A percentile compares a stretch with the other conserved stretches of the same genome.
Conservation (phyloP, 768 basidiomycete genomes). For the Suillus alpinus region DNA sequence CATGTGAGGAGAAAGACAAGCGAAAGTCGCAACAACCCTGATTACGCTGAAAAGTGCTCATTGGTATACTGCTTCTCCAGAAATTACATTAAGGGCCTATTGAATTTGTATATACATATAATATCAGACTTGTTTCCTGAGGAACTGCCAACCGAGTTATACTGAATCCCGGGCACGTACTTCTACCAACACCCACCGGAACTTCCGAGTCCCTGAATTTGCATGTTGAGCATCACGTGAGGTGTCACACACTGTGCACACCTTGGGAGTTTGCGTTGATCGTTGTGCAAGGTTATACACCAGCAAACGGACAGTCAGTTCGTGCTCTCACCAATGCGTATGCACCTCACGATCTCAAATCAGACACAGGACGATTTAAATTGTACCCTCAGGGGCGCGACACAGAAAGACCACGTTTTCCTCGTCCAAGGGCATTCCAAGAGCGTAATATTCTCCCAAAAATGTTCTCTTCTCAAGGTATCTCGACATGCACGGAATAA, state of each 20-base stretch:
- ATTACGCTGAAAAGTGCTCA: not conserved
- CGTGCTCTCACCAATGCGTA: conserved; percentile 3
- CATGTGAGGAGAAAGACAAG: conserved; percentile 41
- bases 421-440: conserved; percentile 23
- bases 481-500: conserved; percentile 13
- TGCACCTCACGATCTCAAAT: conserved; percentile 35
- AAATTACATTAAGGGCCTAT: not conserved
- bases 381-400: conserved; percentile 13
- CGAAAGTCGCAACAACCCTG: no score
- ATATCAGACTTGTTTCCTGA: not conserved
- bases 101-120: not conserved
- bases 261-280: not conserved
- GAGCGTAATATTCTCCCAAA: conserved; percentile 19
- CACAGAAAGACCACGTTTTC: conserved; percentile 8
- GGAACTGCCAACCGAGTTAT: not conserved
- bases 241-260: not conserved
- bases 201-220: not conserved
- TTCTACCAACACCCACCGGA: not conserved
- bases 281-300: not conserved
- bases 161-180: not conserved
- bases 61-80: not conserved
- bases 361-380: conserved; percentile 31
- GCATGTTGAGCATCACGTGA: not conserved
- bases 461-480: conserved; percentile 15
- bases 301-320: not conserved